phyloP scores from a whole-genome alignment of 352 stramenopile genomes.

The Peronospora destructor region DNA sequence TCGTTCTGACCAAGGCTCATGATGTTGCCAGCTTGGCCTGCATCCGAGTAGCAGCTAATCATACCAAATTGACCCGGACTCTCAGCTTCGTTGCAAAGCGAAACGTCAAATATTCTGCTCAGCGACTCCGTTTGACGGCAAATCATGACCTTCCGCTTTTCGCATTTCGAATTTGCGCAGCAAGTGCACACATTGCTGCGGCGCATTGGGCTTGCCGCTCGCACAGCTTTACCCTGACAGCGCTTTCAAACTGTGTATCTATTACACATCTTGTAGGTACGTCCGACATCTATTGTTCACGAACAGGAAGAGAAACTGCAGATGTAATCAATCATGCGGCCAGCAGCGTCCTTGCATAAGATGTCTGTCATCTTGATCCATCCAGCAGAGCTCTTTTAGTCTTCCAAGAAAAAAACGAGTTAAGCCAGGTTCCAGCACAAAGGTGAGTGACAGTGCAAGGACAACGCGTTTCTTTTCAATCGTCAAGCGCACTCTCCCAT shows the following conservation, averaged over 20 bases:
- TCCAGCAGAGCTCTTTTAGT: conserved; percentile 41
- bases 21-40: too few relatives aligned
- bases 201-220: conserved; percentile 13
- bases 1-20: too few relatives aligned
- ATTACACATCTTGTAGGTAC: conserved; percentile 32
- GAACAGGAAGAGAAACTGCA: conserved; percentile 24
- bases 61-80: conserved; percentile 21
- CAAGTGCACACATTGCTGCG: conserved; percentile 22
- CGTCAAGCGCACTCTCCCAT: conserved; percentile 23
- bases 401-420: conserved; percentile 37
- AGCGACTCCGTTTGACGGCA: conserved; percentile 23
- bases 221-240: conserved; percentile 30
- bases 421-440: conserved; percentile 29
- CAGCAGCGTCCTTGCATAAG: conserved; percentile 29
- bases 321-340: not conserved
- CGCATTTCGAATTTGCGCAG: conserved; percentile 23
- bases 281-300: conserved; percentile 24
- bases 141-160: conserved; percentile 14
- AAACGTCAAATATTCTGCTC: conserved; percentile 22
- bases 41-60: too few relatives aligned
- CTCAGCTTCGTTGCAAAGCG: conserved; percentile 33
- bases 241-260: conserved; percentile 21
- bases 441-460: conserved; percentile 20
- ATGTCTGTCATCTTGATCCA: conserved; percentile 26
- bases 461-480: conserved; percentile 19